Conservation (phyloP, 441 rosid species). For the Eutrema salsugineum region DNA sequence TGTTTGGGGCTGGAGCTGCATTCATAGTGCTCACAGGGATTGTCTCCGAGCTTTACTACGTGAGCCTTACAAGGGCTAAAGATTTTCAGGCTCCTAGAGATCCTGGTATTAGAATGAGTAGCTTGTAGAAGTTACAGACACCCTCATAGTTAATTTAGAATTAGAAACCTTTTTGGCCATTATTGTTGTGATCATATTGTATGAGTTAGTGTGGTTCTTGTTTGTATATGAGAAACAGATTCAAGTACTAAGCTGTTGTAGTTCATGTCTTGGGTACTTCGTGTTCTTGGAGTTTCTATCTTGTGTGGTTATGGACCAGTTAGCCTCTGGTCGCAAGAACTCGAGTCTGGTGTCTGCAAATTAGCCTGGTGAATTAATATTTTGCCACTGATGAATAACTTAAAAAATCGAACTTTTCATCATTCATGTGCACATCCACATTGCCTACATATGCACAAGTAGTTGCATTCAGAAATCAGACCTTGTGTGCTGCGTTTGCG, state of each 20-base stretch:
- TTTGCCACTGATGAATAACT: neutral
- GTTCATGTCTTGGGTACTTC: neutral
- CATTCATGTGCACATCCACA: neutral
- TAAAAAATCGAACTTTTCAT: neutral
- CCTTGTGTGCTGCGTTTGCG: neutral
- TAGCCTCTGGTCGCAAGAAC: neutral
- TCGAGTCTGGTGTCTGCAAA: neutral
- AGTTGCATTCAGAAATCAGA: neutral
- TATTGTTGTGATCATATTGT: conserved; percentile 10
- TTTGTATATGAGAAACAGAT: conserved; percentile 2
- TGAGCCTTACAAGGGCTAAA: conserved; percentile 58
- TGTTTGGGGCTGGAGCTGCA: conserved; percentile 86
- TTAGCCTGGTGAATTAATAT: neutral
- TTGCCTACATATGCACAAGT: no score
- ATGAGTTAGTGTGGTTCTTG: neutral
- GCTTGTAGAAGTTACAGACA: conserved; percentile 36
- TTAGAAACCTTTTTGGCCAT: neutral
- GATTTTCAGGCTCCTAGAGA: conserved; percentile 43
- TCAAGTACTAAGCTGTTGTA: neutral
- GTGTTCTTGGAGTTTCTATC: neutral
- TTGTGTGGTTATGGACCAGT: neutral
- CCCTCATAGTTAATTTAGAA: neutral
- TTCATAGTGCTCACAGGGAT: conserved; percentile 67
- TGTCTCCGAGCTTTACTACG: conserved; percentile 67
- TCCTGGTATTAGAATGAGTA: conserved; percentile 71